Conservation (phyloP, 179 eudicot genomes). For the Beta macrorhiza region DNA sequence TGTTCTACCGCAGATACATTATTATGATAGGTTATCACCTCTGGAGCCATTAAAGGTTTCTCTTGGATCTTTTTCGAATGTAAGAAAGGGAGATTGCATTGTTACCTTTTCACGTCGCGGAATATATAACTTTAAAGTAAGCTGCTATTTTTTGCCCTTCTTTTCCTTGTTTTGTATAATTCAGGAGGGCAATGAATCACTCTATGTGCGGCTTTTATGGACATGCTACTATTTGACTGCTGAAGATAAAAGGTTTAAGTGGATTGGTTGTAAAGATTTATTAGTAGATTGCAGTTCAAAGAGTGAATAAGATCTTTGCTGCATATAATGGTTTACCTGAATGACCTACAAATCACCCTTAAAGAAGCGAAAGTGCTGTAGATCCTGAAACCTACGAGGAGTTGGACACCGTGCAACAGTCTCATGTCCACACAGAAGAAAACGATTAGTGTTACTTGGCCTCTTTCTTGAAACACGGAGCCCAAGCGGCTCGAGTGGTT, state of each 20-base stretch:
- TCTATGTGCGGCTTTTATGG: neutral
- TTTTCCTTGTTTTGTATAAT: neutral
- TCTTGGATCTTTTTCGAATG: constrained; percentile 73
- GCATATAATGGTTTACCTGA: neutral
- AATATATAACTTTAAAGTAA: constrained; percentile 74
- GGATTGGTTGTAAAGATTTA: neutral
- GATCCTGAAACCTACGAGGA: neutral
- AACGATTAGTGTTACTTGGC: neutral
- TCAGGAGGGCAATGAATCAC: neutral
- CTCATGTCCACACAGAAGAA: neutral
- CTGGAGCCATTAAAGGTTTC: constrained; percentile 67
- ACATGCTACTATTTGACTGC: neutral
- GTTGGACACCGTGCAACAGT: neutral
- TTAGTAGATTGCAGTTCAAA: neutral
- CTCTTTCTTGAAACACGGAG: no score
- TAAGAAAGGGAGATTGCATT: constrained; percentile 82
- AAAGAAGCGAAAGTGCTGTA: neutral
- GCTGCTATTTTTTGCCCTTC: constrained; percentile 8
- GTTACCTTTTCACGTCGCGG: constrained; percentile 82
- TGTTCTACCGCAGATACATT: constrained; percentile 51
- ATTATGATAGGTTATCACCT: constrained; percentile 91
- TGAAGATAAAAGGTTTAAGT: neutral
- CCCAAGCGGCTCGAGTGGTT: no score
- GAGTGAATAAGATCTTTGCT: neutral
- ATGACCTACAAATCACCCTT: neutral